Base-by-base conservation (phyloP, 805 yeast species). In the Cyberlindnera americana region DNA sequence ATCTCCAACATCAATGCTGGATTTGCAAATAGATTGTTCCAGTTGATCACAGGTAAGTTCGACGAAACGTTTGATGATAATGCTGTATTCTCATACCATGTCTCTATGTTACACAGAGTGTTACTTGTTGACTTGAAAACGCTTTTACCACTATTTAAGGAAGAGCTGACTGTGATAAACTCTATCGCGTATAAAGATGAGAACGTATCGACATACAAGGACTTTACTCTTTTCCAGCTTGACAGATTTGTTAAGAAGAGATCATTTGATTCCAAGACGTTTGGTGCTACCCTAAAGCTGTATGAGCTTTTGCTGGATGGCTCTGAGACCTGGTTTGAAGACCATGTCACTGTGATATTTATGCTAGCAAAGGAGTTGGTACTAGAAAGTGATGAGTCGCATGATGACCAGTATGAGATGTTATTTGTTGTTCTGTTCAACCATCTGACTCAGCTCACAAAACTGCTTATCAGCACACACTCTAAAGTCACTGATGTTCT, bases 91-190 rank as follows among this genome's bases (percentile, higher is more conserved):
- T 65, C 78, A 2, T 90, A 89, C 56, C 73, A 81, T 41, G 52
- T 84, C 33, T 67, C 69, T 15, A 66, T 75, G 0, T 51, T 89
- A 7, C 59, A 69, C 6, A 72, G 73, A 29, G 72, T 86, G 1
- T 56, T 87, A 21, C 59, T 57, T 5, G 64, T 75, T 7, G 73
- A 78, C 41, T 56, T 60, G 12, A 65, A 67, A 23, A 49, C 45
- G 5, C 56, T 81, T 22, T 54, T 70, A 26, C 75, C 74, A 7
- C 59, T 73, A 7, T 72, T 84, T 50, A 71, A 69, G 19, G 64
- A 73, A 19, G 90, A 84, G 46, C 57, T 81, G 34, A 78, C 81
- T 9, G 78, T 76, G 0, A 66, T 80, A 40, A 80, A 70, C 45
- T 69, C 66, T 46, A 13, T 73, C 64, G 53, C 59, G 68, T 50